Evolutionary conservation across 352 stramenopile species (phyloP).

Genomic region (Phytophthora hybrid): DNA sequence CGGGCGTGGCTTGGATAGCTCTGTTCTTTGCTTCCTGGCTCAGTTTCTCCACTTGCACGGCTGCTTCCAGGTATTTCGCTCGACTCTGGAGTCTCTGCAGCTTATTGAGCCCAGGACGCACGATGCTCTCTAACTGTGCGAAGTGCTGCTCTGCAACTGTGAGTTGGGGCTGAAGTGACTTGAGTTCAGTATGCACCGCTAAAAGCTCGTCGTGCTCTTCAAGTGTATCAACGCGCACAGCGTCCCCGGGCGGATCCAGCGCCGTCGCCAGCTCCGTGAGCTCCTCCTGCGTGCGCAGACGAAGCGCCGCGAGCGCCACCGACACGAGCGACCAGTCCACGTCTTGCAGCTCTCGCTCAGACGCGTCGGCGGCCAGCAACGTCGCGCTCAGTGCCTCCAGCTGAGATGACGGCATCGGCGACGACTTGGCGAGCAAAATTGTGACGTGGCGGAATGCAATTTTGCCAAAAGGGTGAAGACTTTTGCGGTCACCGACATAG

Average conservation of each 20-base stretch:
- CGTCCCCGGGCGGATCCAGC: constrained; percentile 7
- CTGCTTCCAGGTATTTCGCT: constrained; percentile 54
- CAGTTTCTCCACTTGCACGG: constrained; percentile 62
- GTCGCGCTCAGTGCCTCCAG: constrained; percentile 32
- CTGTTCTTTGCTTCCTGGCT: constrained; percentile 51
- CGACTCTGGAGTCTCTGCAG: constrained; percentile 51
- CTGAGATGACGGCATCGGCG: background rate
- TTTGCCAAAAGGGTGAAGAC: background rate
- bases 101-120: constrained; percentile 40
- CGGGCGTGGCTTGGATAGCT: constrained; percentile 50
- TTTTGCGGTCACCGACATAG: background rate
- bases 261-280: constrained; percentile 29
- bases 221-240: constrained; percentile 9
- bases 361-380: constrained; percentile 27
- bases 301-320: constrained; percentile 20
- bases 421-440: background rate
- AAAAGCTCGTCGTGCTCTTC: constrained; percentile 30
- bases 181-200: constrained; percentile 23
- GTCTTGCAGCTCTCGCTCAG: constrained; percentile 25
- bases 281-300: constrained; percentile 26
- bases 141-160: constrained; percentile 57
- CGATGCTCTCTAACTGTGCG: constrained; percentile 46
- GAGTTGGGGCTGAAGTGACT: constrained; percentile 32
- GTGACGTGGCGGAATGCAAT: background rate
- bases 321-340: constrained; percentile 35